Evolutionary conservation across 1,284 basidiomycete species (phyloP).

Genomic region (Cystobasidium pallidum): DNA sequence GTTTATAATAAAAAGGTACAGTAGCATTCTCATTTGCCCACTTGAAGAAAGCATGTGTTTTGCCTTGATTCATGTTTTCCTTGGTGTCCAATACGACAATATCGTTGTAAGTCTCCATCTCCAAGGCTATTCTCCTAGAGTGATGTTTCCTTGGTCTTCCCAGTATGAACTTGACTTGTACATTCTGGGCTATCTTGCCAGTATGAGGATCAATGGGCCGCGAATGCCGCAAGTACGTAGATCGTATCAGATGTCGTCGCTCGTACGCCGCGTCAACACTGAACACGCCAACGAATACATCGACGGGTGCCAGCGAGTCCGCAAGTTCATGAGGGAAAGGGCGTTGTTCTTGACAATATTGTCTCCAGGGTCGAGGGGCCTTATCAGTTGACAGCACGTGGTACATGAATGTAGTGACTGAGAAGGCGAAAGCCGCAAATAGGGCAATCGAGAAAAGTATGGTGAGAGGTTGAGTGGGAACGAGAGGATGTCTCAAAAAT

Average conservation of each 20-base stretch:
- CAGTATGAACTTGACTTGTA: conserved; percentile 87
- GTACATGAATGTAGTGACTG: conserved; percentile 70
- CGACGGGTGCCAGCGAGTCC: conserved; percentile 79
- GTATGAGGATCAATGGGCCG: conserved; percentile 55
- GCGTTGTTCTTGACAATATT: conserved; percentile 68
- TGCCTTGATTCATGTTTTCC: conserved; percentile 92
- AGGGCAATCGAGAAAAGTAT: conserved; percentile 76
- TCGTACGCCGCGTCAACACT: conserved; percentile 83
- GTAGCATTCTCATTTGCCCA: conserved; percentile 91
- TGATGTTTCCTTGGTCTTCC: conserved; percentile 80
- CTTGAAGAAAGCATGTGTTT: conserved; percentile 78
- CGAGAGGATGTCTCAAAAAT: conserved; percentile 71
- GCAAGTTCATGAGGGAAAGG: conserved; percentile 58
- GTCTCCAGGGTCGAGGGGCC: conserved; percentile 87
- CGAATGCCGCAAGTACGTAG: conserved; percentile 81
- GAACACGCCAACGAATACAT: conserved; percentile 88
- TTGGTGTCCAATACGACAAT: conserved; percentile 78
- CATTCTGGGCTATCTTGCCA: conserved; percentile 65
- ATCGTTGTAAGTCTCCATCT: conserved; percentile 92
- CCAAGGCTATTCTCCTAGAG: conserved; percentile 77
- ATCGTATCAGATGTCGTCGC: conserved; percentile 83
- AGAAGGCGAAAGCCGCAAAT: conserved; percentile 59
- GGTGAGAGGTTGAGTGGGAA: conserved; percentile 76
- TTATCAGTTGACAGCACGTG: conserved; percentile 96
- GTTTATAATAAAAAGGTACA: conserved; percentile 66